phyloP scores from a whole-genome alignment of 139 green algal genomes.

The Microglena sp. region DNA sequence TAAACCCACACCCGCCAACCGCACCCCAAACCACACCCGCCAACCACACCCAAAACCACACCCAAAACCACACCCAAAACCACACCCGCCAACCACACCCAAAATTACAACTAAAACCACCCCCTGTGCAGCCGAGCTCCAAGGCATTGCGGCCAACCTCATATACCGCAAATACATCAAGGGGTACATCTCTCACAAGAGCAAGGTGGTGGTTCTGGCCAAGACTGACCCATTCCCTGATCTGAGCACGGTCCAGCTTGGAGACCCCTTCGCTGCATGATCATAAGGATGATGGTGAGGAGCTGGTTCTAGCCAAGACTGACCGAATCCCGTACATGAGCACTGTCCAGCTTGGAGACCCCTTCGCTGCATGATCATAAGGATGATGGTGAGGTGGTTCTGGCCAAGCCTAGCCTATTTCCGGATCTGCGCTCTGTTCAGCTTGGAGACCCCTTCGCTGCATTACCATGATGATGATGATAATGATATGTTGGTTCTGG shows the following conservation, averaged over 20 bases:
- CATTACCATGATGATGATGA: no score
- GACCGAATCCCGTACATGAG: conserved; percentile 27
- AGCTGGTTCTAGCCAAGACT: conserved; percentile 57
- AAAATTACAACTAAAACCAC: no score
- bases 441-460: no score
- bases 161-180: conserved; percentile 65
- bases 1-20: no score
- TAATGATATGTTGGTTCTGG: conserved; percentile 70
- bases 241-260: conserved; percentile 19
- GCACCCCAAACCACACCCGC: no score
- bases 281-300: no score
- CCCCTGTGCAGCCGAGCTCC: conserved; percentile 41
- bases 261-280: conserved; percentile 22
- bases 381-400: no score
- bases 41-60: no score
- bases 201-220: conserved; percentile 58
- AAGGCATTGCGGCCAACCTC: conserved; percentile 78
- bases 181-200: conserved; percentile 71
- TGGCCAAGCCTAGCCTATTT: no score
- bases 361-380: conserved; percentile 14
- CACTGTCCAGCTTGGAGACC: conserved; percentile 25
- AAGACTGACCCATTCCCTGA: conserved; percentile 35
- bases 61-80: no score
- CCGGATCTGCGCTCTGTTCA: no score
- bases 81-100: no score